A percentile compares a stretch with the other conserved stretches of the same genome.
These are phyloP conservation scores for Citrus trifoliata DNA, from an alignment of 345 rosid genomes.

Conservation along the genomic window DNA sequence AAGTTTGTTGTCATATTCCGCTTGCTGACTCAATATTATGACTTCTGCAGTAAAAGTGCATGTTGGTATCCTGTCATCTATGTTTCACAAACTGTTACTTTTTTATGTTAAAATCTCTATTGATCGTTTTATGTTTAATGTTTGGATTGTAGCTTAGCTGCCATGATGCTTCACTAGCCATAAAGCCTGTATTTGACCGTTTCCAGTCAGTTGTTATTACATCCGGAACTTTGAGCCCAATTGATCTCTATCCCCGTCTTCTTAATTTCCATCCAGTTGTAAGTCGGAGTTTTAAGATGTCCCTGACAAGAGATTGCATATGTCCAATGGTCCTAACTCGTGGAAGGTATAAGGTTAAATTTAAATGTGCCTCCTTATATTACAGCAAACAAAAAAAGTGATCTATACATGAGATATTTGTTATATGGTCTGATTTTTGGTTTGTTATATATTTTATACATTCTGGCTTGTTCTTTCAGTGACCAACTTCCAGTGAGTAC, in stretches of 20 bases:
- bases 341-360: constrained; percentile 59
- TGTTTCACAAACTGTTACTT: background rate
- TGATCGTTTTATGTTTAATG: background rate
- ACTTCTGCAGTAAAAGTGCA: background rate
- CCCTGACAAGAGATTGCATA: constrained; percentile 97
- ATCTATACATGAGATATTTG: background rate
- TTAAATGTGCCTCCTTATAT: background rate
- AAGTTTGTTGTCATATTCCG: background rate
- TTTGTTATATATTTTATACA: constrained; percentile 3
- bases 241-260: constrained; percentile 98
- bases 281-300: constrained; percentile 93
- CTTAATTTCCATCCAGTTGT: constrained; percentile 95
- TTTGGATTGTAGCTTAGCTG: constrained; percentile 73
- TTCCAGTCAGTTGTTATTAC: constrained; percentile 99
- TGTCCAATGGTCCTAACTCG: constrained; percentile 99
- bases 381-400: background rate
- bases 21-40: background rate
- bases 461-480: constrained; percentile 45
- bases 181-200: constrained; percentile 96
- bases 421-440: background rate
- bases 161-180: constrained; percentile 96
- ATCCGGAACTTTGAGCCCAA: constrained; percentile 95
- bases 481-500: constrained; percentile 99
- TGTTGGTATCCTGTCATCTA: background rate
- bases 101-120: background rate